A percentile compares a stretch with the other conserved stretches of the same genome.
Conservation (phyloP, 768 basidiomycete species). For the Calocybe indica region DNA sequence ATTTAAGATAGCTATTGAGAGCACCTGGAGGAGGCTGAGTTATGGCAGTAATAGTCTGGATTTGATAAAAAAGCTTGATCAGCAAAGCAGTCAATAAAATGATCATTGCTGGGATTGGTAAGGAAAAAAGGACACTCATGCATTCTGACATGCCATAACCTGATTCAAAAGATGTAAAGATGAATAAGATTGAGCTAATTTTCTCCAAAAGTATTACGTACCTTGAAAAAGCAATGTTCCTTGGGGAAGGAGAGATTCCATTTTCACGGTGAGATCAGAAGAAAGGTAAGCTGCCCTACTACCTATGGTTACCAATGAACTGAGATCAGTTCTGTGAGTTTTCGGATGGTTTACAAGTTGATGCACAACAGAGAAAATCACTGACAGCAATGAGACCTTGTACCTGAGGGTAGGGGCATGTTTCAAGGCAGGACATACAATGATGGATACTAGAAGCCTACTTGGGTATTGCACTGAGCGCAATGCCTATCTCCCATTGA, state of each 20-base stretch:
- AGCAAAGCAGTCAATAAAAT: background rate
- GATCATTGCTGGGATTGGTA: background rate
- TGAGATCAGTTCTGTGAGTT: slow-evolving; percentile 44
- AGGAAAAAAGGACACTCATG: slow-evolving; percentile 29
- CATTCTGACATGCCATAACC: slow-evolving; percentile 72
- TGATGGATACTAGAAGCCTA: slow-evolving; percentile 19
- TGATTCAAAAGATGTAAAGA: no score
- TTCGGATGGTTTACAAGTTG: slow-evolving; percentile 57
- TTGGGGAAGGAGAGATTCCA: background rate
- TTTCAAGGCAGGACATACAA: background rate
- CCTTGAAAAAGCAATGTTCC: background rate
- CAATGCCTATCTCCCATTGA: slow-evolving; percentile 51
- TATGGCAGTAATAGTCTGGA: slow-evolving; percentile 51
- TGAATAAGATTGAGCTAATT: no score
- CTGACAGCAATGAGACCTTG: slow-evolving; percentile 37
- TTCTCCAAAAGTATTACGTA: no score
- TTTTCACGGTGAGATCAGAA: slow-evolving; percentile 38
- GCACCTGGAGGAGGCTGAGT: slow-evolving; percentile 36
- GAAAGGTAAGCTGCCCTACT: slow-evolving; percentile 69
- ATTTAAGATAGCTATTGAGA: slow-evolving; percentile 36
- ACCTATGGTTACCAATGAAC: slow-evolving; percentile 34
- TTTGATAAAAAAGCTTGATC: background rate
- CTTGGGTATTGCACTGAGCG: slow-evolving; percentile 53
- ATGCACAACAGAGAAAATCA: slow-evolving; percentile 61
- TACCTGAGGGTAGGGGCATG: slow-evolving; percentile 29